A percentile compares a stretch with the other conserved stretches of the same genome.
Conservation (phyloP, 805 yeast genomes). For the Kodamaea leandrae region DNA sequence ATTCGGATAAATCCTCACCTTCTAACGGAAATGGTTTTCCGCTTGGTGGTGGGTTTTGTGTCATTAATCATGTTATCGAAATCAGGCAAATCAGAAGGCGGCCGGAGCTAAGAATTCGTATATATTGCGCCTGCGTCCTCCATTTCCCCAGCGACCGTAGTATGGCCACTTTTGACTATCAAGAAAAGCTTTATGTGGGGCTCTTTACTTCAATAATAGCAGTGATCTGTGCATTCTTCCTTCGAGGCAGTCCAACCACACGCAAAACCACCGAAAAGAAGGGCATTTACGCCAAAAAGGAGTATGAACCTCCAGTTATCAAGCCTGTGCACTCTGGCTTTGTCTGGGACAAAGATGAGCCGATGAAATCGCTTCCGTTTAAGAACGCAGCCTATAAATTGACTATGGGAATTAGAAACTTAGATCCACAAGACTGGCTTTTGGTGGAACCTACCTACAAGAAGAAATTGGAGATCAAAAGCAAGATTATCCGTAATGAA, state of each 20-base stretch:
- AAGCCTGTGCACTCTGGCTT: constrained; percentile 22
- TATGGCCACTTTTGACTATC: background rate
- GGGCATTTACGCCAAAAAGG: constrained; percentile 2
- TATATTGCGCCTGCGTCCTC: no score
- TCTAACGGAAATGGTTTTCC: background rate
- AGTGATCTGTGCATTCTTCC: background rate
- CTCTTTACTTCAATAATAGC: background rate
- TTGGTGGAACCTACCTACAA: constrained; percentile 37
- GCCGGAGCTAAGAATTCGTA: background rate
- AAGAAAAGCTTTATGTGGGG: background rate
- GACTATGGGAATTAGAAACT: constrained; percentile 54
- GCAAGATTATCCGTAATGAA: constrained; percentile 25
- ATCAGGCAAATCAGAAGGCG: background rate
- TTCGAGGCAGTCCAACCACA: background rate
- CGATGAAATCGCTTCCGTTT: constrained; percentile 47
- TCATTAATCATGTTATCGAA: background rate
- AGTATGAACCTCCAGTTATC: constrained; percentile 1
- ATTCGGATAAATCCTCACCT: no score
- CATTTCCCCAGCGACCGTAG: no score
- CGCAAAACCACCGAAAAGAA: background rate
- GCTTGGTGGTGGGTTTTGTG: background rate
- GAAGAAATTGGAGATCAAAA: constrained; percentile 25
- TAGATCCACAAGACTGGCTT: constrained; percentile 41
- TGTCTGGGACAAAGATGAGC: constrained; percentile 24
- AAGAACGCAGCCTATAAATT: constrained; percentile 57